Evolutionary conservation across 2,329 filamentous ascomycete species (phyloP), one percentile per base, ranked within the genome.

Genomic region (Reticulascus tulasneorum): DNA sequence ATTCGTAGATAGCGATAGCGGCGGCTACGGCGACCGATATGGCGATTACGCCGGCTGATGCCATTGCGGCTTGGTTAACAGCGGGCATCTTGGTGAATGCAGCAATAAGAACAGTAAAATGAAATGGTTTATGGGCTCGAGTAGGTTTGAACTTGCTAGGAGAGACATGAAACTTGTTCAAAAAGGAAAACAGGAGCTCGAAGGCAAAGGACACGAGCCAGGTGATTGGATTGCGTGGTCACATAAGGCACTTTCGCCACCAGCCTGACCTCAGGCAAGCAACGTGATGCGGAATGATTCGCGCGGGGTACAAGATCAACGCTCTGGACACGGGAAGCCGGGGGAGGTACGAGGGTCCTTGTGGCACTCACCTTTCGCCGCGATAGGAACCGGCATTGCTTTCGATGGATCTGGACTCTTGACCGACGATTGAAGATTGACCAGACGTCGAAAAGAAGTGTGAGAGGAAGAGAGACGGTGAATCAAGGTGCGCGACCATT

Each of bases 1-100:
- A 77, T 54, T 83, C 78, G 61, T 82, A 82, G 40, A 82, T 66
- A 45, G 75, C 73, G 41, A 79, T 69, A 40, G 75, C 74, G 22
- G 74, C 70, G 18, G 74, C 73, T 39, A 78, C 69, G 37, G 72
- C 74, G 40, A 79, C 66, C 20, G 74, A 71, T 22, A 76, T 63
- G 59, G 73, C 76, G 46, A 77, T 69, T 30, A 76, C 64, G 64
- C 75, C 75, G 47, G 69, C 75, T 70, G 75, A 73, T 42, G 67
- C 66, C 38, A 76, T 49, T 27, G 69, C 63, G 46, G 69, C 59
- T 47, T 74, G 71, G 62, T 77, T 77, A 74, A 69, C 55, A 33
- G 30, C 28, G 55, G 67, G 74, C 73, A 78, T 78, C 26, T 42
- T 57, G 32, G 13, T 33, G 25, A 25, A 16, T 18, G 21, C 20